Evolutionary conservation across 805 yeast species (phyloP).

Genomic region (Candida suzukii): DNA sequence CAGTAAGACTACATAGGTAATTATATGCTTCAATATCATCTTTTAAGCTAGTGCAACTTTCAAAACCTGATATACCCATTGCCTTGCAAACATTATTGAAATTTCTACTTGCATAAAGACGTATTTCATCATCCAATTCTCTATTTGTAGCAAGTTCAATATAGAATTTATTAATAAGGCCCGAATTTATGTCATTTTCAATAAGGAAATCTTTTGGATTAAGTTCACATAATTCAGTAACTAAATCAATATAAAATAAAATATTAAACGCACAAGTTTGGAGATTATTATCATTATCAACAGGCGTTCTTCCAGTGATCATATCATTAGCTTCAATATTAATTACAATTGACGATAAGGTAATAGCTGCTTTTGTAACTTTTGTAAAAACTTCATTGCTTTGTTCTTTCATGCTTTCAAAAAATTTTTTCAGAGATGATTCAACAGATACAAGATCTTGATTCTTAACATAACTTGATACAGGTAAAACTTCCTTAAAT

Average conservation of each 20-base stretch:
- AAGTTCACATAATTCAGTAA: conserved; percentile 44
- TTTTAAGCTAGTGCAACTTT: conserved; percentile 4
- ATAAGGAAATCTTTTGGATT: conserved; percentile 47
- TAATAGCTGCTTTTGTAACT: conserved; percentile 40
- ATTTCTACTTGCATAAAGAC: conserved; percentile 42
- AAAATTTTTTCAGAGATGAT: conserved; percentile 48
- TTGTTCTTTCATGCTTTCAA: conserved; percentile 55
- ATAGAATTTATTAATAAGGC: conserved; percentile 36
- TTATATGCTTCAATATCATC: conserved; percentile 1
- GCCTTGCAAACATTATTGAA: conserved; percentile 44
- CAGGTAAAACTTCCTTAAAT: conserved; percentile 34
- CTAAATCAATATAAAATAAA: conserved; percentile 44
- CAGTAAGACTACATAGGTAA: conserved; percentile 25
- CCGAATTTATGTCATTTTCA: conserved; percentile 39
- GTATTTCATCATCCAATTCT: conserved; percentile 31
- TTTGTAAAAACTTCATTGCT: conserved; percentile 41
- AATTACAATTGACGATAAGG: conserved; percentile 24
- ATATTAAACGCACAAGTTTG: conserved; percentile 47
- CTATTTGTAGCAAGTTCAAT: conserved; percentile 39
- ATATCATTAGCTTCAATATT: conserved; percentile 1
- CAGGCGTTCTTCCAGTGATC: conserved; percentile 12
- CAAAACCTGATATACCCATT: conserved; percentile 35
- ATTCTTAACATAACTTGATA: conserved; percentile 33
- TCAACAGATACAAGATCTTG: conserved; percentile 48
- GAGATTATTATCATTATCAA: conserved; percentile 6